phyloP scores from a whole-genome alignment of 768 basidiomycete species.

The Boletus reticuloceps region DNA sequence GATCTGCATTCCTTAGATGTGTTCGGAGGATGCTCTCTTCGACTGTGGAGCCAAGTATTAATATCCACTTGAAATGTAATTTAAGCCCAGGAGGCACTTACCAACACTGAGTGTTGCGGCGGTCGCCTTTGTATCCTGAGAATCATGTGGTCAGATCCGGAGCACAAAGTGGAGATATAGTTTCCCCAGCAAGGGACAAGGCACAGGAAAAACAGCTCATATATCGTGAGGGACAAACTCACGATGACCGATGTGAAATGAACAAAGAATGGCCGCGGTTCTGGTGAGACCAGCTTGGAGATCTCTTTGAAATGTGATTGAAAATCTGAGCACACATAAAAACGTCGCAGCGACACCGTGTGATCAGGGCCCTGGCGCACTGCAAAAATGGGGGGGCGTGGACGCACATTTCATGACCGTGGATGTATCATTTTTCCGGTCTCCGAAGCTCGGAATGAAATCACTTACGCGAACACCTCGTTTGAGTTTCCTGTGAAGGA shows the following conservation, averaged over 20 bases:
- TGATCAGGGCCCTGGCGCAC: slow-evolving; percentile 8
- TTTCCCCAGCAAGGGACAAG: slow-evolving; percentile 1
- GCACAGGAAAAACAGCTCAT: slow-evolving; percentile 3
- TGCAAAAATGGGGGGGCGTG: background rate
- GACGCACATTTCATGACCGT: slow-evolving; percentile 70
- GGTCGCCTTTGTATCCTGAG: slow-evolving; percentile 72
- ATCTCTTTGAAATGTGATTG: slow-evolving; percentile 80
- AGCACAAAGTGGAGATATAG: background rate
- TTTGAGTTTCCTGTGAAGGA: slow-evolving; percentile 69
- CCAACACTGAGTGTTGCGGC: slow-evolving; percentile 68
- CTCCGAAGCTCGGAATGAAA: slow-evolving; percentile 70
- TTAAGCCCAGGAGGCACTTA: slow-evolving; percentile 30
- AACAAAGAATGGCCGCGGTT: slow-evolving; percentile 63
- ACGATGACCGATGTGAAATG: slow-evolving; percentile 80
- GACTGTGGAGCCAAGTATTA: slow-evolving; percentile 37
- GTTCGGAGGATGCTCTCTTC: slow-evolving; percentile 72
- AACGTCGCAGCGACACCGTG: background rate
- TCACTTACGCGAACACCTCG: slow-evolving; percentile 65
- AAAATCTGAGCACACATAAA: slow-evolving; percentile 50
- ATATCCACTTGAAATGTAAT: background rate
- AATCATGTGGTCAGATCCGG: background rate
- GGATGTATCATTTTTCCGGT: slow-evolving; percentile 64
- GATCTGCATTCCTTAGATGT: slow-evolving; percentile 66
- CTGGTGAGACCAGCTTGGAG: slow-evolving; percentile 57
- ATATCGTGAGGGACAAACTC: slow-evolving; percentile 30